Conservation (phyloP, 2,329 filamentous ascomycete species). For the Colletotrichum acutatum region DNA sequence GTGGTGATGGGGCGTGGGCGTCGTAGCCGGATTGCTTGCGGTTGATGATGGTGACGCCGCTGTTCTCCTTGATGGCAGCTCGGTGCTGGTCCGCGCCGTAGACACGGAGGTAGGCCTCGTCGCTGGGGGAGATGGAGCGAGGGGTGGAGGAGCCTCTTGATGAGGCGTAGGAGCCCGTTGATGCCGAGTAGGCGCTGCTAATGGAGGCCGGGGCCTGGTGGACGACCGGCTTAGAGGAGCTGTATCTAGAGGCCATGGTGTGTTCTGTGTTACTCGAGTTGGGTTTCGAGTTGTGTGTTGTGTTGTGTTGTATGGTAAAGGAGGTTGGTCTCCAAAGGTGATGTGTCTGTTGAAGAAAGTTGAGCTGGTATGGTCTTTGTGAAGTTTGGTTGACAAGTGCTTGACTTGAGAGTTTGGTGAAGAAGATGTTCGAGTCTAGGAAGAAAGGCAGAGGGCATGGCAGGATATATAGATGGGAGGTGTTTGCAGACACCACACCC, state of each 20-base stretch:
- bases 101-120: slow-evolving; percentile 41
- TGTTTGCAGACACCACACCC: neutral
- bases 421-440: neutral
- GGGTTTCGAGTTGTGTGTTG: neutral
- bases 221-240: slow-evolving; percentile 42
- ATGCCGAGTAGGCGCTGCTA: slow-evolving; percentile 42
- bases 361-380: neutral
- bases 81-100: slow-evolving; percentile 44
- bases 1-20: slow-evolving; percentile 43
- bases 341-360: neutral
- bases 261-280: neutral
- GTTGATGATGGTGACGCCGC: slow-evolving; percentile 45
- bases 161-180: slow-evolving; percentile 36
- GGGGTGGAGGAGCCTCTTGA: slow-evolving; percentile 23
- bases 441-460: neutral
- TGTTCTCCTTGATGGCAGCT: slow-evolving; percentile 43
- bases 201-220: slow-evolving; percentile 47
- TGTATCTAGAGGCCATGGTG: slow-evolving; percentile 38
- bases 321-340: neutral
- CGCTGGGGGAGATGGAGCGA: slow-evolving; percentile 24
- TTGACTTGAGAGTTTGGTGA: neutral
- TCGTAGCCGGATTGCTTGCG: slow-evolving; percentile 46
- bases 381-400: neutral
- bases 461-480: slow-evolving; percentile 19
- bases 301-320: neutral